Conservation (phyloP, 805 yeast genomes). For the Candida chilensis region DNA sequence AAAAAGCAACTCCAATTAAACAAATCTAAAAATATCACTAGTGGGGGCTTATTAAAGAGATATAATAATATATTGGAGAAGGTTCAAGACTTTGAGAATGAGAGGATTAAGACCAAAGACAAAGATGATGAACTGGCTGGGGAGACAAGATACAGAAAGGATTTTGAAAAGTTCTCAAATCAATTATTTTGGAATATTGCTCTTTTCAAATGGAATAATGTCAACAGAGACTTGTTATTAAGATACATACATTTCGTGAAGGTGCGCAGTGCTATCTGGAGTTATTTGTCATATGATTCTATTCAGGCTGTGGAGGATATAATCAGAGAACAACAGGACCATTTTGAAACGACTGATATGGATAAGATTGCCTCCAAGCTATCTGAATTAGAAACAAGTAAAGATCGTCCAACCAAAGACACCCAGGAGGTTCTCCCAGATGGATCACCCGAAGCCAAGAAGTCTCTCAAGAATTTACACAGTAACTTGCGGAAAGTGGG, state of each 20-base stretch:
- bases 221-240: conserved; percentile 19
- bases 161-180: conserved; percentile 22
- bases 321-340: conserved; percentile 12
- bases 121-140: no score
- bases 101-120: background rate
- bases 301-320: conserved; percentile 21
- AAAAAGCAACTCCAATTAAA: conserved; percentile 7
- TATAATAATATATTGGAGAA: background rate
- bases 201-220: conserved; percentile 31
- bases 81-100: background rate
- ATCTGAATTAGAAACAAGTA: no score
- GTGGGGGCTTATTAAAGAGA: conserved; percentile 7
- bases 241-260: conserved; percentile 28
- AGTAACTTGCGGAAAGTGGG: no score
- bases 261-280: conserved; percentile 12
- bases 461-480: no score
- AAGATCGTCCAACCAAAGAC: no score
- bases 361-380: background rate
- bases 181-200: conserved; percentile 25
- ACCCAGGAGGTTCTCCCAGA: no score
- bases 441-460: no score
- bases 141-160: no score
- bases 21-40: conserved; percentile 3
- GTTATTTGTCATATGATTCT: conserved; percentile 23
- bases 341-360: conserved; percentile 3